Conservation (phyloP, 192 early-diverging fungal genomes). For the Gigaspora rosea region DNA sequence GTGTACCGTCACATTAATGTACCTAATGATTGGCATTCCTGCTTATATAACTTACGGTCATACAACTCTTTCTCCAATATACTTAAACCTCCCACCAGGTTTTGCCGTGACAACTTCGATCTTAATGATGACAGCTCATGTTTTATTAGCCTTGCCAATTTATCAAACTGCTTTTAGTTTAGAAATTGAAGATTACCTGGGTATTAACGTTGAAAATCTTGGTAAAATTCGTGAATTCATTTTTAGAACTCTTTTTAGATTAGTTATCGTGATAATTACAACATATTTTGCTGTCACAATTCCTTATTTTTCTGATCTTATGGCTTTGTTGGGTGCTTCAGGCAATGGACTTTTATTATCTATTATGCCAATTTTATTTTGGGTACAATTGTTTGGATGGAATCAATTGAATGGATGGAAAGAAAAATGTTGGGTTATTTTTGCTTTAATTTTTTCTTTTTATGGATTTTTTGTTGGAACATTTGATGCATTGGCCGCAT, state of each 20-base stretch:
- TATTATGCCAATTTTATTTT: constrained; percentile 56
- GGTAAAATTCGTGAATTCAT: constrained; percentile 45
- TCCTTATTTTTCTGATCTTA: constrained; percentile 62
- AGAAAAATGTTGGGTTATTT: constrained; percentile 41
- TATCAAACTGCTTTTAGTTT: constrained; percentile 64
- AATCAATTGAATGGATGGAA: constrained; percentile 37
- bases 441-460: constrained; percentile 33
- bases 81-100: constrained; percentile 58
- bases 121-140: constrained; percentile 65
- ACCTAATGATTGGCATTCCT: constrained; percentile 59
- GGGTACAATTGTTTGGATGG: constrained; percentile 55
- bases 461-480: constrained; percentile 19
- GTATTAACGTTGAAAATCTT: constrained; percentile 41
- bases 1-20: constrained; percentile 61
- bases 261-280: constrained; percentile 45
- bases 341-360: constrained; percentile 57
- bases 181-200: constrained; percentile 59
- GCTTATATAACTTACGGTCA: constrained; percentile 68
- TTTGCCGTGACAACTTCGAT: constrained; percentile 49
- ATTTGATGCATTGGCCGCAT: neutral
- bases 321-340: constrained; percentile 62
- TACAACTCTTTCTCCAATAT: constrained; percentile 56
- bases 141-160: constrained; percentile 66
- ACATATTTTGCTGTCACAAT: constrained; percentile 48
- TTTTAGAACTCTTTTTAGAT: constrained; percentile 48